phyloP scores from a whole-genome alignment of 768 basidiomycete genomes.

The Naganishia kalamii region DNA sequence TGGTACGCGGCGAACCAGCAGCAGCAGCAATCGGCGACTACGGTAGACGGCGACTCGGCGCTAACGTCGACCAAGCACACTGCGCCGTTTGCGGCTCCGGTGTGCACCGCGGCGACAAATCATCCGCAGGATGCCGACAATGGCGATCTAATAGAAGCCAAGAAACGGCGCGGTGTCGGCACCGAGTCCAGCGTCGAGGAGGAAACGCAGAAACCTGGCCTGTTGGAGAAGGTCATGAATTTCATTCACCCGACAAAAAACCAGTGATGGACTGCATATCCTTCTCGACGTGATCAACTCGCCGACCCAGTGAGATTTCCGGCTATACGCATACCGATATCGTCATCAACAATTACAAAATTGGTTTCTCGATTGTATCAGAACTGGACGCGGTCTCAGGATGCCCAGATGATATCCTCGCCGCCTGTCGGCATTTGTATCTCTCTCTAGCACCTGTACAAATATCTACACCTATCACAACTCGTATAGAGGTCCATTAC shows the following conservation, averaged over 20 bases:
- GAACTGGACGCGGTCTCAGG: not conserved
- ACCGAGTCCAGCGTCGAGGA: not conserved
- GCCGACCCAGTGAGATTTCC: no score
- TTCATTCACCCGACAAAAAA: not conserved
- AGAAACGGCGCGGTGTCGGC: conserved; percentile 12
- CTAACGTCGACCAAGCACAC: not conserved
- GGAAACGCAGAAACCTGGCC: conserved; percentile 11
- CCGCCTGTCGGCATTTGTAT: not conserved
- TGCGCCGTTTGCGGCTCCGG: not conserved
- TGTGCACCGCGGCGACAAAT: not conserved
- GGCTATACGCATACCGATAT: no score
- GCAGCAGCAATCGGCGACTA: not conserved
- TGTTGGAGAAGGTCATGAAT: conserved; percentile 1
- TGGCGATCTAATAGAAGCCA: conserved; percentile 11
- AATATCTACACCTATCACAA: conserved; percentile 1
- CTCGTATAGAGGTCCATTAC: not conserved
- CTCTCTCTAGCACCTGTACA: not conserved
- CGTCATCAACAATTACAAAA: no score
- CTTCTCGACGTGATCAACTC: not conserved
- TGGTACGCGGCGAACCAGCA: conserved; percentile 6
- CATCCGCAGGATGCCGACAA: conserved; percentile 4
- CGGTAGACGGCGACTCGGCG: not conserved
- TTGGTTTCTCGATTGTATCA: no score
- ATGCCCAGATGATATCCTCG: not conserved
- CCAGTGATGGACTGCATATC: not conserved